phyloP scores from a whole-genome alignment of 768 basidiomycete species.

The Favolaschia claudopus region DNA sequence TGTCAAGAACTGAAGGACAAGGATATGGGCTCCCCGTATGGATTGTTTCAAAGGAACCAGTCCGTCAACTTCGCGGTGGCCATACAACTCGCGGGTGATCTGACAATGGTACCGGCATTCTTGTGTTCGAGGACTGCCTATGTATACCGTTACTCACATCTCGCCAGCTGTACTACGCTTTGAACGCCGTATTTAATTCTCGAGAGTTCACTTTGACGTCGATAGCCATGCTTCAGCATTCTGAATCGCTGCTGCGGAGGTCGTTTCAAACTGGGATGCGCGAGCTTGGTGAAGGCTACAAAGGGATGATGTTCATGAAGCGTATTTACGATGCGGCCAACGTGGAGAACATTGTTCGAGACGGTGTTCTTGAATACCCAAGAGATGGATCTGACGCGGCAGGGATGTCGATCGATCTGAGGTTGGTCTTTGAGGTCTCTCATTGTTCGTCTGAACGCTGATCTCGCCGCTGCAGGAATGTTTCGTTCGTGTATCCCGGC shows the following conservation, averaged over 20 bases:
- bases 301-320: conserved; percentile 36
- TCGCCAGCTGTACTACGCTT: conserved; percentile 46
- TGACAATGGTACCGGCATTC: conserved; percentile 18
- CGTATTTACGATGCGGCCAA: conserved; percentile 39
- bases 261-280: conserved; percentile 33
- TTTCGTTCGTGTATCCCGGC: conserved; percentile 62
- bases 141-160: neutral
- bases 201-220: conserved; percentile 45
- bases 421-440: conserved; percentile 28
- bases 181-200: conserved; percentile 41
- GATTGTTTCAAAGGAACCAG: neutral
- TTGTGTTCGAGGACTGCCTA: neutral
- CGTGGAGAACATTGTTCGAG: conserved; percentile 32
- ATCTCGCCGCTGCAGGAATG: conserved; percentile 43
- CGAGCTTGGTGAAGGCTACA: conserved; percentile 28
- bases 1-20: conserved; percentile 14
- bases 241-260: conserved; percentile 37
- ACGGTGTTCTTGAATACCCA: conserved; percentile 38
- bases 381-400: conserved; percentile 16
- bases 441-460: neutral
- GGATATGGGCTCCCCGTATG: neutral
- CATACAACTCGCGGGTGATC: conserved; percentile 9
- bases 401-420: conserved; percentile 40
- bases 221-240: conserved; percentile 50
- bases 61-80: conserved; percentile 1